A percentile compares a stretch with the other conserved stretches of the same genome.
These are phyloP conservation scores for Solanum paucissectum DNA, from an alignment of 257 asterid species.

Conservation along the genomic window DNA sequence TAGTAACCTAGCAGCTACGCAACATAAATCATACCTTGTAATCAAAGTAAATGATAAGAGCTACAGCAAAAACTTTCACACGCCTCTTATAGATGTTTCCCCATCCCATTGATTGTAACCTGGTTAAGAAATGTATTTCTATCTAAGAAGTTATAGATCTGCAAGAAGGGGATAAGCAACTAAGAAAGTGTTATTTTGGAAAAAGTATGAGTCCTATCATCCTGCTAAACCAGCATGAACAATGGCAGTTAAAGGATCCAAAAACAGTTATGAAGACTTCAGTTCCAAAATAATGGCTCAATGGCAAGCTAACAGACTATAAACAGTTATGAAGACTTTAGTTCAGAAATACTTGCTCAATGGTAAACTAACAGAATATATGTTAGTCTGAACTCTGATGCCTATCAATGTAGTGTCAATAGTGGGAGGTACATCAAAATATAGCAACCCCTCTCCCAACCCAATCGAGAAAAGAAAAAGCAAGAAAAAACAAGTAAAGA, in stretches of 20 bases:
- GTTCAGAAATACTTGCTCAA: not conserved
- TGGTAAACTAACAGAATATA: not conserved
- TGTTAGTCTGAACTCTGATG: not conserved
- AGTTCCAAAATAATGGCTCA: not conserved
- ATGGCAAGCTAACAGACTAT: not conserved
- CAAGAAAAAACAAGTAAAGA: not conserved
- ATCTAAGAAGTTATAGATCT: not conserved
- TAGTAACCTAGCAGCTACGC: not conserved
- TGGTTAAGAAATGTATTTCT: not conserved
- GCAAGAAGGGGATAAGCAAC: not conserved
- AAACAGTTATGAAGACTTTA: not conserved
- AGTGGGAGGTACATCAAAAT: not conserved
- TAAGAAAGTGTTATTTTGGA: not conserved
- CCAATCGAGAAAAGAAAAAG: not conserved
- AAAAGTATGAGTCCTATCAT: not conserved
- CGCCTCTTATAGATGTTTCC: conserved; percentile 86
- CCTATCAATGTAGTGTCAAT: not conserved
- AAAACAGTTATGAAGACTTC: not conserved
- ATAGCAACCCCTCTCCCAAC: not conserved
- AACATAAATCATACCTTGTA: conserved; percentile 56
- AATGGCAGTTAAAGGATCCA: not conserved
- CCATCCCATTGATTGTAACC: conserved; percentile 51
- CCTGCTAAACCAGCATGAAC: not conserved
- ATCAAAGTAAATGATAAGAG: conserved; percentile 74
- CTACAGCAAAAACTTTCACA: conserved; percentile 67